Conservation (phyloP, 179 eudicot genomes). For the Heliamphora pulchella region DNA sequence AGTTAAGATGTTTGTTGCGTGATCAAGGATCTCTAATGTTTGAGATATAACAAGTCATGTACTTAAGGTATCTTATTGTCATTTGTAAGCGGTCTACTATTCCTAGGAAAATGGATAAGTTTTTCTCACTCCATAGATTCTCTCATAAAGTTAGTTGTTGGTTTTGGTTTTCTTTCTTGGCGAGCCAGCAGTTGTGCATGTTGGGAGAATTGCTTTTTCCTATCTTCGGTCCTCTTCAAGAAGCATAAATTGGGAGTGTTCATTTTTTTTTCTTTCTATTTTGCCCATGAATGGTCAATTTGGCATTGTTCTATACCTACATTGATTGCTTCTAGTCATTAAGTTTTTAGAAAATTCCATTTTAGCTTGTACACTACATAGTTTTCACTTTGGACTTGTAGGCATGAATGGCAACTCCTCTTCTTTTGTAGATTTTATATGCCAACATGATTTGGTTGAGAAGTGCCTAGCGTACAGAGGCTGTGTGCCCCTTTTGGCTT, state of each 20-base stretch:
- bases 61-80: background rate
- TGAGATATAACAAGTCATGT: background rate
- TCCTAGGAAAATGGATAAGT: background rate
- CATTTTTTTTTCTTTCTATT: background rate
- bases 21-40: background rate
- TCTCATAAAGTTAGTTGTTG: background rate
- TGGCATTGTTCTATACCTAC: too few species aligned
- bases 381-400: background rate
- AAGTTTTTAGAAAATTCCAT: background rate
- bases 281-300: background rate
- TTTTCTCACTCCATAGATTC: background rate
- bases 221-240: background rate
- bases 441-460: background rate
- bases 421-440: background rate
- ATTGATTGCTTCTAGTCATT: background rate
- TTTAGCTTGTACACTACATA: background rate
- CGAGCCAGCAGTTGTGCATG: background rate
- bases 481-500: background rate
- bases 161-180: slow-evolving; percentile 1
- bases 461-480: background rate
- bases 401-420: too few species aligned
- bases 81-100: background rate
- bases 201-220: background rate
- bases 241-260: background rate
- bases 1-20: slow-evolving; percentile 20